Evolutionary conservation across 1,284 basidiomycete genomes (phyloP).

Genomic region (Exsudoporus floridanus): DNA sequence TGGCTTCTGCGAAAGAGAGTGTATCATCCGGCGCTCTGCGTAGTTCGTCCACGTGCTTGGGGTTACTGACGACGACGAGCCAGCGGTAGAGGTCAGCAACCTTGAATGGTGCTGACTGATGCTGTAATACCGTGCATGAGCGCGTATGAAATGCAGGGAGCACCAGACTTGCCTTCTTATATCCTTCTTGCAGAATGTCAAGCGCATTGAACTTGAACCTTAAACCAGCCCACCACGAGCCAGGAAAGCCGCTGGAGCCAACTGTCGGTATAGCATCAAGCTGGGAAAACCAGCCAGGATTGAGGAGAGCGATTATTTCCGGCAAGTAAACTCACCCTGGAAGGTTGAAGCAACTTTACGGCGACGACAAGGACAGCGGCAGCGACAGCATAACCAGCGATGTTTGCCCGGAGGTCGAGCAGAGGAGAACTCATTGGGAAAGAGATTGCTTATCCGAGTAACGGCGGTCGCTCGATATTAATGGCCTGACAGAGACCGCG

Average conservation of each 20-base stretch:
- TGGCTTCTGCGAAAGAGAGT: conserved; percentile 21
- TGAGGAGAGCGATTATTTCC: not conserved
- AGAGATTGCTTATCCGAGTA: not conserved
- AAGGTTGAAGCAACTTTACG: too few species aligned
- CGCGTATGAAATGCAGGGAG: not conserved
- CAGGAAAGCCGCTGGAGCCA: conserved; percentile 15
- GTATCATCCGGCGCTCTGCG: too few species aligned
- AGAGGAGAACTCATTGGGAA: not conserved
- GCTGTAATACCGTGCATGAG: not conserved
- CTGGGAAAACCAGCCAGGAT: not conserved
- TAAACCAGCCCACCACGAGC: conserved; percentile 19
- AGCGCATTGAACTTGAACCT: conserved; percentile 2
- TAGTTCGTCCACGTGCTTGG: not conserved
- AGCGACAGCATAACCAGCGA: not conserved
- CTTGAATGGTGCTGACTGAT: conserved; percentile 39
- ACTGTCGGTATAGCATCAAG: conserved; percentile 18
- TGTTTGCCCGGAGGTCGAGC: not conserved
- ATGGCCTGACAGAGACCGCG: not conserved
- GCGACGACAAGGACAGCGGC: not conserved
- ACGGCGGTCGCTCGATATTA: not conserved
- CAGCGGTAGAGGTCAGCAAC: conserved; percentile 40
- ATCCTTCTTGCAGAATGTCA: conserved; percentile 4
- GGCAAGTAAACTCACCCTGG: too few species aligned
- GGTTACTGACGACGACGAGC: conserved; percentile 41
- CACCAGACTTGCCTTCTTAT: too few species aligned